Evolutionary conservation across 257 asterid species (phyloP), one percentile per base, ranked within the genome.

Genomic region (Solanum etuberosum): DNA sequence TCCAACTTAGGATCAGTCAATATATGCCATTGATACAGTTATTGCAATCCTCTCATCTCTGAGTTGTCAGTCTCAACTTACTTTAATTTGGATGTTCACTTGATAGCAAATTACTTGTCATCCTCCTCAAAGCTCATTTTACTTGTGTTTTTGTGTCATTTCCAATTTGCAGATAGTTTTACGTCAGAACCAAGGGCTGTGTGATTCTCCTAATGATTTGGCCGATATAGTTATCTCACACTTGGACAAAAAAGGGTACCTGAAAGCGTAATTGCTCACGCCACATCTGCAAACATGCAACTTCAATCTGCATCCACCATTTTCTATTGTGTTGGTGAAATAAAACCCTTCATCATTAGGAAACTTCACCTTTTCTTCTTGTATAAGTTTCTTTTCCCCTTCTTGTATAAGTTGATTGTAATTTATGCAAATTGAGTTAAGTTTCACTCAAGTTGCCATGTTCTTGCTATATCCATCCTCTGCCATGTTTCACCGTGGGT

Each of bases 231-330:
- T 97, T 83, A 87, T 94, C 83, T 92, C 95, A 7, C 91, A 90
- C 92, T 88, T 97, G 98, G 97, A 94, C 81, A 87, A 90, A 88
- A 93, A 94, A 74, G 94, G 99, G 71, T 95, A 92, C 88, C 92
- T 97, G 86, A 85, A 92, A 87, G 94, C 97, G 34, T 95, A 88
- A 92, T 86, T 46, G 38, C 83, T 29, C 85, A 18, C 9, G 15
- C 29, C 43, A 86, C 48, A 63, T 15, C 42, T 48, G 68, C 65
- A 78, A 40, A 48, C 83, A 6, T 48, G 67, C 85, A 80, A 46
- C 61, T 81, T 81, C 85, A 9, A 5, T 81, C 43, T 81, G 11
- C 25, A 7, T 78, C 84, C 63, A 42, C 61, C 84, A 25, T 42
- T 78, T 78, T 43, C 63, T 40, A 2, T 43, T 42, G 61, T 42